Percentiles rank a stretch among this genome's conserved stretches.
Conservation (phyloP, 352 stramenopile species). For the Lagenidium sp. region DNA sequence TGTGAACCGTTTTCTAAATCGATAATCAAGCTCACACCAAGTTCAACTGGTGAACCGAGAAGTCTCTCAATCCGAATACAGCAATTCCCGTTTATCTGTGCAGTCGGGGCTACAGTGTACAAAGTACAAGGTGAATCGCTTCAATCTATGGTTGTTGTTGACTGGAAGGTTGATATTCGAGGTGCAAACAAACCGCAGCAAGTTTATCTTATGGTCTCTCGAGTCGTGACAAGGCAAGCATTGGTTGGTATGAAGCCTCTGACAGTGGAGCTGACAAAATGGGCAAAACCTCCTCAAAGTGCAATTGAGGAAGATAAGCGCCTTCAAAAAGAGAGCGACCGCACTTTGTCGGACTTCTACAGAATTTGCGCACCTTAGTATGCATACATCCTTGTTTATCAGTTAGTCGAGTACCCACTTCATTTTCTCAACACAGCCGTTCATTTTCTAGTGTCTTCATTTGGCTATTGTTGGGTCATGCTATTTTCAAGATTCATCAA, state of each 20-base stretch:
- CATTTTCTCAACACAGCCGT: too few relatives aligned
- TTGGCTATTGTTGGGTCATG: too few relatives aligned
- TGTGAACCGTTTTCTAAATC: not conserved
- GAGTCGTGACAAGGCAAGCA: not conserved
- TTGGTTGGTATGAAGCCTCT: not conserved
- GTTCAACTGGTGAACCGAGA: not conserved
- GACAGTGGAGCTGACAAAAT: not conserved
- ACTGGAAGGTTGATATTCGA: not conserved
- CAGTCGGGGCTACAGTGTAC: not conserved
- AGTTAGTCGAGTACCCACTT: too few relatives aligned
- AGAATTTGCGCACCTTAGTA: too few relatives aligned
- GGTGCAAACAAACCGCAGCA: not conserved
- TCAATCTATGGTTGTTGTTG: not conserved
- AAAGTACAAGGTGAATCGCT: not conserved
- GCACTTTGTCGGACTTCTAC: not conserved
- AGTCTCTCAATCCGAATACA: not conserved
- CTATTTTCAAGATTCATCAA: too few relatives aligned
- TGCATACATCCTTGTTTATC: too few relatives aligned
- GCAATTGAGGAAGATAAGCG: not conserved
- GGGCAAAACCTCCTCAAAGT: not conserved
- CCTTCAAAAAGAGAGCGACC: not conserved
- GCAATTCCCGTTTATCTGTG: not conserved
- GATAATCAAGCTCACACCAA: not conserved
- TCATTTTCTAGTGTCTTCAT: too few relatives aligned
- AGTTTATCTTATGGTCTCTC: not conserved